phyloP scores from a whole-genome alignment of 345 rosid genomes.

The Arabidopsis suecica region DNA sequence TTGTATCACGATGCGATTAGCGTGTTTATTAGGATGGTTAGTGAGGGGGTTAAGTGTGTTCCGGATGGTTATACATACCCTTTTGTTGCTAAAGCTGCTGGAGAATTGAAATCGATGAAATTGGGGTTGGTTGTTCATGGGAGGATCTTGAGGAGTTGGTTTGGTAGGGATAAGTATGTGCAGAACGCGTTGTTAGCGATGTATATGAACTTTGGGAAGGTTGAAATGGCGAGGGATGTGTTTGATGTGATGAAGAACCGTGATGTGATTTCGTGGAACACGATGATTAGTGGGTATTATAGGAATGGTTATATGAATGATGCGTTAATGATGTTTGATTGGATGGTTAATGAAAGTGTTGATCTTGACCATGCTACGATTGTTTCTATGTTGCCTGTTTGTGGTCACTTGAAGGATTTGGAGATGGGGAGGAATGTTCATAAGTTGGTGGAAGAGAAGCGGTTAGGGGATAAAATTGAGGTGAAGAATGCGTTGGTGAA shows the following conservation, averaged over 20 bases:
- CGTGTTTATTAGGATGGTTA: conserved; percentile 58
- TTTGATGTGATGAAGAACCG: conserved; percentile 57
- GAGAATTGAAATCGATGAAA: conserved; percentile 46
- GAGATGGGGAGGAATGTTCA: conserved; percentile 62
- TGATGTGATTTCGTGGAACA: conserved; percentile 70
- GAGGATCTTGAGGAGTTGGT: conserved; percentile 49
- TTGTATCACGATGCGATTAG: conserved; percentile 43
- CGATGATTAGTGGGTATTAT: conserved; percentile 68
- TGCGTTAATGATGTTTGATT: conserved; percentile 55
- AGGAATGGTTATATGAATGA: conserved; percentile 54
- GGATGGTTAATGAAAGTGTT: conserved; percentile 54
- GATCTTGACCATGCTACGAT: conserved; percentile 59
- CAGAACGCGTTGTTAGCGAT: conserved; percentile 65
- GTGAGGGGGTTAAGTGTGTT: conserved; percentile 35
- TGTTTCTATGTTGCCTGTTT: conserved; percentile 63
- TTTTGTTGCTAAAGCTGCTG: conserved; percentile 59
- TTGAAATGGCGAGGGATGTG: conserved; percentile 52
- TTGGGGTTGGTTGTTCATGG: conserved; percentile 61
- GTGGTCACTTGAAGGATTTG: conserved; percentile 65
- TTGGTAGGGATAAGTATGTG: conserved; percentile 50
- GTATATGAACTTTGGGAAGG: conserved; percentile 65
- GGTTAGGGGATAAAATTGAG: conserved; percentile 50
- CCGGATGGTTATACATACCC: conserved; percentile 67
- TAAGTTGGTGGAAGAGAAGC: conserved; percentile 51
- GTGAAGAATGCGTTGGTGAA: conserved; percentile 67